Evolutionary conservation across 345 rosid genomes (phyloP), one percentile per base, ranked within the genome.

Genomic region (Rhizophora apiculata): DNA sequence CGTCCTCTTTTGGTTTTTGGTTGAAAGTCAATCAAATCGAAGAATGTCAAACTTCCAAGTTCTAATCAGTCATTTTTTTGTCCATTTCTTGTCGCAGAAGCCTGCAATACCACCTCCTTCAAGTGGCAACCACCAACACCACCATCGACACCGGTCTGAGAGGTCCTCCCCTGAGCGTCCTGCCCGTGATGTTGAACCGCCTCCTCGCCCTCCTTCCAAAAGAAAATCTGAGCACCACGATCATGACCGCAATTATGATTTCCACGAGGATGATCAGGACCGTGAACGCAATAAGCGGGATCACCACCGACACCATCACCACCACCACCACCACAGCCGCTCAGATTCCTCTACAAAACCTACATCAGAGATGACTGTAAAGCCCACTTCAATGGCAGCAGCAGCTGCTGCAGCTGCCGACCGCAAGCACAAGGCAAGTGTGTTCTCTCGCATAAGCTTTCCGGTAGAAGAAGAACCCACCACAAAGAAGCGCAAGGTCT

Each of bases 401-500:
- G 81, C 80, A 3, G 29, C 34, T 31, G 34, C 85, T 1, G 67
- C 71, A 3, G 37, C 85, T 0, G 67, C 71, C 1, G 89, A 82
- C 0, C 76, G 82, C 27, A 85, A 82, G 74, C 76, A 71, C 0
- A 94, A 94, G 74, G 71, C 81, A 0, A 94, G 96, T 10, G 98
- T 94, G n/a, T 91, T 94, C 86, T 91, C 96, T 57, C 90, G 96
- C 72, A 91, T 94, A 53, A 87, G 98, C 78, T 91, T 84, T 58
- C 96, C 97, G 1, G 60, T 13, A 1, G 98, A 84, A 64, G 88
- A 65, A 72, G 97, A 87, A 71, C 52, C 71, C 0, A 37, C 84
- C 1, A 60, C 73, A 32, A 86, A 88, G 81, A 94, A 87, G 76
- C 85, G 89, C 30, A 82, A 88, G 80, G 58, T 78, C 6, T 80